Percentiles rank a stretch among this genome's conserved stretches.
Evolutionary conservation across 306 rosid genomes (phyloP).

Genomic region (Medicago arabica): DNA sequence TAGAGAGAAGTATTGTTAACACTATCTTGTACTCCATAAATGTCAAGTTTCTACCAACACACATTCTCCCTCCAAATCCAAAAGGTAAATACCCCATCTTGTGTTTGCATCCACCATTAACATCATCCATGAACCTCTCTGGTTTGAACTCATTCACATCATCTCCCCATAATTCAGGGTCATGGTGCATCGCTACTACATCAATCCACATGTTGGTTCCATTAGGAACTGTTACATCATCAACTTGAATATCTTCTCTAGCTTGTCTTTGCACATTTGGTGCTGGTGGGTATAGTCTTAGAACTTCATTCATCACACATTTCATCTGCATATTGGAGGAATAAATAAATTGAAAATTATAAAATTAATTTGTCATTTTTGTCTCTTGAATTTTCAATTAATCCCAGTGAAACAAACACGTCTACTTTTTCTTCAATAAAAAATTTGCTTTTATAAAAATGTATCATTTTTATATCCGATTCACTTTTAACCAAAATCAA

Average conservation of each 20-base stretch:
- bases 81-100: conserved; percentile 91
- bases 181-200: conserved; percentile 87
- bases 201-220: conserved; percentile 97
- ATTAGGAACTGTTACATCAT: conserved; percentile 56
- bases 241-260: conserved; percentile 67
- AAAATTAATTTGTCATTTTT: no score
- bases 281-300: conserved; percentile 85
- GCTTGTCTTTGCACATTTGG: conserved; percentile 96
- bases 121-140: conserved; percentile 58
- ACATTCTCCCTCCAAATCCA: conserved; percentile 97
- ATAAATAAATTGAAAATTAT: no score
- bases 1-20: conserved; percentile 67
- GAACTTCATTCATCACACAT: conserved; percentile 88
- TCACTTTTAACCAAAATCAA: no score
- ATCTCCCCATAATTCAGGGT: conserved; percentile 70
- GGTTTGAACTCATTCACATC: conserved; percentile 78
- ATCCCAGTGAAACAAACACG: not conserved
- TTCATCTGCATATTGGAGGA: conserved; percentile 70
- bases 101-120: conserved; percentile 79
- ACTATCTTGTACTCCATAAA: conserved; percentile 86
- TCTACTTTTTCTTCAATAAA: no score
- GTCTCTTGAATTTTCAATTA: not conserved
- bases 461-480: no score
- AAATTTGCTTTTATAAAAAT: no score
- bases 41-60: conserved; percentile 84